Conservation (phyloP, 805 yeast species). For the Lachancea quebecensis region DNA sequence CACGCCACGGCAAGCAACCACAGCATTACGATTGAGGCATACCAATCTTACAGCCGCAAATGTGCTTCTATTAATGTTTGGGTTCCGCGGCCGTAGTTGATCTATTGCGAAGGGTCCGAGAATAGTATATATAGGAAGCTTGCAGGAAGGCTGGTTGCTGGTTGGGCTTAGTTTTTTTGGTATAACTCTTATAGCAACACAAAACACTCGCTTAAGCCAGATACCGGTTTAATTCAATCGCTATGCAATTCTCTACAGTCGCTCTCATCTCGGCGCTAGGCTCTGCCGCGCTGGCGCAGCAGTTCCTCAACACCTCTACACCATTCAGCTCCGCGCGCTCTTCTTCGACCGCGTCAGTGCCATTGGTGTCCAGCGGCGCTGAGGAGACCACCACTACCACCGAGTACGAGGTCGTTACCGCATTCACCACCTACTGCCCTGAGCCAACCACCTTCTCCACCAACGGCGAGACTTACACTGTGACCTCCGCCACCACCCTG, state of each 20-base stretch:
- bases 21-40: too few species aligned
- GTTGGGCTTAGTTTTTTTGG: too few species aligned
- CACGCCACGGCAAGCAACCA: too few species aligned
- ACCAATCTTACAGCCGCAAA: too few species aligned
- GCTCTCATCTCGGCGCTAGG: constrained; percentile 2
- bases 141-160: neutral
- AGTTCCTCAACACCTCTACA: neutral
- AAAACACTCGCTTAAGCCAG: constrained; percentile 4
- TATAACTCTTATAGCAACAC: too few species aligned
- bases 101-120: neutral
- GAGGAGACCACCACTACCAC: constrained; percentile 37
- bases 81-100: too few species aligned
- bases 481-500: constrained; percentile 71
- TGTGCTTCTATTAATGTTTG: too few species aligned
- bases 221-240: neutral
- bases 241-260: constrained; percentile 10
- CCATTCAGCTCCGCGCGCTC: neutral
- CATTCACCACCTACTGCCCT: constrained; percentile 80
- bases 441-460: constrained; percentile 56
- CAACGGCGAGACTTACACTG: constrained; percentile 65
- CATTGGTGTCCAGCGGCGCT: constrained; percentile 37
- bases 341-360: neutral
- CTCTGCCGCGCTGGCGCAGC: constrained; percentile 4
- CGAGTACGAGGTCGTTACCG: constrained; percentile 48
- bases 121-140: neutral